Base-by-base conservation (phyloP, 108 stramenopile genomes). In the Skeletonema menzelii region DNA sequence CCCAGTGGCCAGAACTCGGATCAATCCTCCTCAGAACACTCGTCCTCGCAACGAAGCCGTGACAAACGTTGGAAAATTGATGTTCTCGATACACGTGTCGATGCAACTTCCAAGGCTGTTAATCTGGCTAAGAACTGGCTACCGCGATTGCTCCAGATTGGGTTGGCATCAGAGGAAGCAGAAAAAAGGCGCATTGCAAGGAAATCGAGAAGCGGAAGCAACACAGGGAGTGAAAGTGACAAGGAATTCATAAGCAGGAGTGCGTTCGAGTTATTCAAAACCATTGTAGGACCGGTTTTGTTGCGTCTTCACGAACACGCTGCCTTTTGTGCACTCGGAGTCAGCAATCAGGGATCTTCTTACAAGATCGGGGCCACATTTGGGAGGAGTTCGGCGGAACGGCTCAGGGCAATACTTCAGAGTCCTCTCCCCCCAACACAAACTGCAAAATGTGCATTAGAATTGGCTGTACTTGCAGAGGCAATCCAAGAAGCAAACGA, bases 61-160 rank as follows among this genome's bases (percentile, higher is more conserved):
- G 59, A 83, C 62, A 95, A 92, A 56, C 84, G 91, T 63, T 95
- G 94, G 94, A 95, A 92, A 67, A 91, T 90, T 59, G 94, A 95
- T 49, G 77, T 90, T 28, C 84, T 95, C 8, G 94, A 95, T 47
- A 82, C 90, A 0, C 73, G 94, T 35, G 91, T 90, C 27, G 70
- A 87, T 35, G 80, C 90, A 35, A 91, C 94, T 13, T 75, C 85
- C 53, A 84, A 86, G 60, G 82, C 87, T 19, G 94, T 92, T 26
- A 72, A 77, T 27, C 59, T 92, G 26, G 81, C 85, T 5, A 85
- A 86, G 40, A 84, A 72, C 26, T 95, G 94, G 94, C 56, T 95
- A 26, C 91, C 91, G 4, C 81, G 94, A 1, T 66, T 95, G 26
- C 56, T 95, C 62, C 79, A 86, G 31, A 89, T 95, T 34, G 91